A percentile compares a stretch with the other conserved stretches of the same genome.
Evolutionary conservation across 1,139 yeast species (phyloP).

Genomic region (Candida tropicalis): DNA sequence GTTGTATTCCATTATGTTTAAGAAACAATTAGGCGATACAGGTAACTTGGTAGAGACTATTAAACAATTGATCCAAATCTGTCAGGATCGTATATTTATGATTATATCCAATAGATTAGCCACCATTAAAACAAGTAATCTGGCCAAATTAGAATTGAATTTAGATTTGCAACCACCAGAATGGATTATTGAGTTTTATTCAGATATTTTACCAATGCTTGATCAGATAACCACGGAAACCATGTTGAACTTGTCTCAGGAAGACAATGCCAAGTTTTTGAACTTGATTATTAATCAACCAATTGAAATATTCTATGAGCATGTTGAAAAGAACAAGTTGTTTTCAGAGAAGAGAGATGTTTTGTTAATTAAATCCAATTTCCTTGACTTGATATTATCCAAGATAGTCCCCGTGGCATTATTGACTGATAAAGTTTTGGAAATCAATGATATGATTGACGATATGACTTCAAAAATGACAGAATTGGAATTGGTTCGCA

Average conservation of each 20-base stretch:
- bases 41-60: constrained; percentile 27
- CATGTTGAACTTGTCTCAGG: constrained; percentile 39
- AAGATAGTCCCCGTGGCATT: constrained; percentile 52
- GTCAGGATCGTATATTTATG: constrained; percentile 44
- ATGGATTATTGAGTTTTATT: constrained; percentile 64
- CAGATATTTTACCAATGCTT: constrained; percentile 52
- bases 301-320: constrained; percentile 42
- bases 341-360: constrained; percentile 34
- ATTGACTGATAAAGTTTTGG: constrained; percentile 41
- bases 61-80: constrained; percentile 26
- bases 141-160: constrained; percentile 44
- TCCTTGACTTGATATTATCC: constrained; percentile 59
- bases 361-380: constrained; percentile 55
- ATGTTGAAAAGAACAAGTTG: constrained; percentile 28
- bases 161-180: constrained; percentile 69
- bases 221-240: constrained; percentile 45
- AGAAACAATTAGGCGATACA: constrained; percentile 40
- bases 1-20: constrained; percentile 70
- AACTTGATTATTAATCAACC: constrained; percentile 51
- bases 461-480: constrained; percentile 37
- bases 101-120: constrained; percentile 45
- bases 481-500: constrained; percentile 41
- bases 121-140: constrained; percentile 41
- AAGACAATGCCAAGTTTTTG: constrained; percentile 35
- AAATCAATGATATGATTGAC: constrained; percentile 38